Percentiles rank a stretch among this genome's conserved stretches.
Evolutionary conservation across 805 yeast genomes (phyloP).

Genomic region (Kazachstania africana): DNA sequence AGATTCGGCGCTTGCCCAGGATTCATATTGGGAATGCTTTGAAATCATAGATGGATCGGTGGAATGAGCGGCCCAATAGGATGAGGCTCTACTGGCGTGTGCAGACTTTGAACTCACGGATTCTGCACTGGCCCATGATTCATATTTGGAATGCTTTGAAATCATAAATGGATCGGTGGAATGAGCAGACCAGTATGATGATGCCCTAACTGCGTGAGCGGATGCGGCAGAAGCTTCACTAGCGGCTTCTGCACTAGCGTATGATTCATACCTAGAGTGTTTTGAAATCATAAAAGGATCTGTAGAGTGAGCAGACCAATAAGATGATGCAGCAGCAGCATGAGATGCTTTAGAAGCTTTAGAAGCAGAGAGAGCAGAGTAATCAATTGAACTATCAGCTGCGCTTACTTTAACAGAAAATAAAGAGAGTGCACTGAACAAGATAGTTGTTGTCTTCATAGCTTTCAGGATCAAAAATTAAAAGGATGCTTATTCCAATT

Average conservation of each 20-base stretch:
- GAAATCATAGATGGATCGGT: slow-evolving; percentile 1
- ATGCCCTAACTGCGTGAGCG: slow-evolving; percentile 2
- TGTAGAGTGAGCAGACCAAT: slow-evolving; percentile 2
- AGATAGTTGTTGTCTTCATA: too few species aligned
- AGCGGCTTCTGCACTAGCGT: neutral
- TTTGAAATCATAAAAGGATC: slow-evolving; percentile 1
- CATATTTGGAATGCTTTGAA: slow-evolving; percentile 1
- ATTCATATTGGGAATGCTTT: slow-evolving; percentile 1
- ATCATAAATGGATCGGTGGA: slow-evolving; percentile 1
- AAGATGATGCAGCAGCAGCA: slow-evolving; percentile 3
- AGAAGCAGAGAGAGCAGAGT: too few species aligned
- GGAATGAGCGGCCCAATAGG: slow-evolving; percentile 3
- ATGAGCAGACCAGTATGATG: slow-evolving; percentile 3
- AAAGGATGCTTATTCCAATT: too few species aligned
- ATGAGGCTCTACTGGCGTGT: slow-evolving; percentile 2
- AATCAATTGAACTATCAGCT: too few species aligned
- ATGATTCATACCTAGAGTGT: slow-evolving; percentile 1
- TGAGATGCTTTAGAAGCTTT: slow-evolving; percentile 1
- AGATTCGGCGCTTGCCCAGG: neutral
- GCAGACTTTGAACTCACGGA: neutral
- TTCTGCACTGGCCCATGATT: slow-evolving; percentile 1
- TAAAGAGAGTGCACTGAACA: too few species aligned
- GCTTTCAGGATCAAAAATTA: too few species aligned
- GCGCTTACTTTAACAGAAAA: too few species aligned
- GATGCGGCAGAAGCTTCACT: neutral